A percentile compares a stretch with the other conserved stretches of the same genome.
phyloP scores from a whole-genome alignment of 768 basidiomycete genomes.

The Lanmaoa rubissima region DNA sequence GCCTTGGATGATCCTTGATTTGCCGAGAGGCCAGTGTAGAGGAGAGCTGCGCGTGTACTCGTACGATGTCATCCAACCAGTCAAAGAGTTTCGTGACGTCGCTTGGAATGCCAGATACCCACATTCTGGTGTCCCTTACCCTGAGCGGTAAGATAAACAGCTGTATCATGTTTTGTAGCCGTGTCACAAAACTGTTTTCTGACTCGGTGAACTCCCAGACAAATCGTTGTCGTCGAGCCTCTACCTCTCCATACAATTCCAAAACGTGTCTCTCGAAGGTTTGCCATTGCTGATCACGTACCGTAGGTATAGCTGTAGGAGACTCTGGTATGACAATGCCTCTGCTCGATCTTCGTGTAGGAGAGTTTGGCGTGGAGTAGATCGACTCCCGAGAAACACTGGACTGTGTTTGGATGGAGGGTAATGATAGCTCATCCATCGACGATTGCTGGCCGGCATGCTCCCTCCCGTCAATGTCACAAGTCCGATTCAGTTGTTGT shows the following conservation, averaged over 20 bases:
- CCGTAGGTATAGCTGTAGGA: constrained; percentile 2
- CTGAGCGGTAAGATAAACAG: constrained; percentile 79
- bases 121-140: constrained; percentile 61
- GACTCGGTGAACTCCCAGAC: constrained; percentile 68
- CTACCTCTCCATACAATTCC: constrained; percentile 43
- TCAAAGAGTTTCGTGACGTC: constrained; percentile 75
- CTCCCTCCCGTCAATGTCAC: not conserved
- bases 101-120: constrained; percentile 79
- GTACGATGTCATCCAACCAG: constrained; percentile 85
- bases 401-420: constrained; percentile 11
- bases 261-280: constrained; percentile 20
- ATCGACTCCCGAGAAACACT: constrained; percentile 26
- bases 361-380: constrained; percentile 22
- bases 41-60: constrained; percentile 67
- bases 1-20: constrained; percentile 40
- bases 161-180: constrained; percentile 62
- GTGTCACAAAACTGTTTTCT: constrained; percentile 67
- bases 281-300: constrained; percentile 25
- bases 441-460: constrained; percentile 3
- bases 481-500: constrained; percentile 13
- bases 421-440: constrained; percentile 9
- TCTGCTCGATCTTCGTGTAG: constrained; percentile 10
- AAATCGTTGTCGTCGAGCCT: constrained; percentile 62
- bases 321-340: constrained; percentile 6
- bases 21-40: constrained; percentile 44